Base-by-base conservation (phyloP, 345 rosid species). In the Abelmoschus esculentus region DNA sequence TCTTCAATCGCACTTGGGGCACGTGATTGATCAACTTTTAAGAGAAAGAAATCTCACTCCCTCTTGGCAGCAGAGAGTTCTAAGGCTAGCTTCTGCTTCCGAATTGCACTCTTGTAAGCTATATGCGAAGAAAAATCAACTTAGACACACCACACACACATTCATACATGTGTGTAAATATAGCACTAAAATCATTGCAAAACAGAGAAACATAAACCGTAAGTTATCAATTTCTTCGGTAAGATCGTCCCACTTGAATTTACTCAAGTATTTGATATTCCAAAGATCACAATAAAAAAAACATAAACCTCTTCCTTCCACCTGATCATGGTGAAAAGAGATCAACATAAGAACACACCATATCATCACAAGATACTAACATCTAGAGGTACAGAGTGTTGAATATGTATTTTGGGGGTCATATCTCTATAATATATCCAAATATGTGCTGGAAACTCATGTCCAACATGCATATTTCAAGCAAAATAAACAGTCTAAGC, bases 211-310 rank as follows among this genome's bases (percentile, higher is more conserved):
- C 47, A 68, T 0, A 66, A 19, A 29, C 66, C 18, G 36, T 9
- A 26, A 75, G 65, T 65, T 87, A 93, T 97, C 96, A 9, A 82
- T 90, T 77, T 93, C 97, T 69, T 82, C 92, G 2, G 92, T 87
- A 64, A 90, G 97, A 84, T 90, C 91, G 38, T 93, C 98, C 98
- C 98, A 93, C 74, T 87, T 89, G 84, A 93, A 93, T 83, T 90
- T 91, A 72, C 89, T 91, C 71, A 93, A 80, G 83, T 93, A 93
- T 74, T 86, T 93, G 76, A 89, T 91, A 84, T 91, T 93, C 98
- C 97, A 91, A 61, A 87, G 80, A 77, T 93, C 97, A 71, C 85
- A 91, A 73, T 83, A 89, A 69, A 86, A 82, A 0, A 86, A 64
- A 15, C n/a, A n/a, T n/a, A n/a, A 96, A 91, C 73, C 91, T 80